These are phyloP conservation scores for Trebouxia sp. DNA, from an alignment of 139 green algal genomes.

Conservation along the genomic window DNA sequence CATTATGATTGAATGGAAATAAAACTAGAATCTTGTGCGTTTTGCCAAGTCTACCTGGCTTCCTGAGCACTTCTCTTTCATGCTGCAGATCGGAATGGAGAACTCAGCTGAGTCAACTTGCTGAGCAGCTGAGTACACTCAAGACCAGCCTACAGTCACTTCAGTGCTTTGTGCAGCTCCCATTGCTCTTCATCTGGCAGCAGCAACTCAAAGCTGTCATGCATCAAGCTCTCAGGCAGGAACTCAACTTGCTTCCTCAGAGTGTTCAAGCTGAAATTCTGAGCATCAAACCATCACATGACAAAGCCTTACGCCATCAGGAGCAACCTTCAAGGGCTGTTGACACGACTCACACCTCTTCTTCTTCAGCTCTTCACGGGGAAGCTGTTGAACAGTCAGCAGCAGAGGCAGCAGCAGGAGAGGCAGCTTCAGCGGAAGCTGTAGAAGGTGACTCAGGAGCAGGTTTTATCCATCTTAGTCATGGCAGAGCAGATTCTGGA, in stretches of 20 bases:
- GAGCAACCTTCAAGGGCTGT: neutral
- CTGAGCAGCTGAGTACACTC: slow-evolving; percentile 1
- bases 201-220: neutral
- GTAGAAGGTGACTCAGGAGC: no score
- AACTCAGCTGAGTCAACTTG: slow-evolving; percentile 7
- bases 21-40: no score
- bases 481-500: no score
- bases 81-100: neutral
- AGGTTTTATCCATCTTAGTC: no score
- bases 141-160: neutral
- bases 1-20: no score
- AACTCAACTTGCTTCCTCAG: slow-evolving; percentile 6
- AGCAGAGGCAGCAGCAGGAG: neutral
- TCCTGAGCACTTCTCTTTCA: no score
- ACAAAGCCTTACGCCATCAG: no score
- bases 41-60: no score
- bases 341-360: no score
- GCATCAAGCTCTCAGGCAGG: neutral
- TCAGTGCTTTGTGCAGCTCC: neutral
- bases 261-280: neutral
- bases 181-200: neutral
- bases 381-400: neutral
- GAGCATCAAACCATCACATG: no score
- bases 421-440: neutral
- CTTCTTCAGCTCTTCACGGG: no score